A percentile compares a stretch with the other conserved stretches of the same genome.
phyloP scores from a whole-genome alignment of 495 filamentous ascomycete genomes.

The Aspergillus egyptiacus region DNA sequence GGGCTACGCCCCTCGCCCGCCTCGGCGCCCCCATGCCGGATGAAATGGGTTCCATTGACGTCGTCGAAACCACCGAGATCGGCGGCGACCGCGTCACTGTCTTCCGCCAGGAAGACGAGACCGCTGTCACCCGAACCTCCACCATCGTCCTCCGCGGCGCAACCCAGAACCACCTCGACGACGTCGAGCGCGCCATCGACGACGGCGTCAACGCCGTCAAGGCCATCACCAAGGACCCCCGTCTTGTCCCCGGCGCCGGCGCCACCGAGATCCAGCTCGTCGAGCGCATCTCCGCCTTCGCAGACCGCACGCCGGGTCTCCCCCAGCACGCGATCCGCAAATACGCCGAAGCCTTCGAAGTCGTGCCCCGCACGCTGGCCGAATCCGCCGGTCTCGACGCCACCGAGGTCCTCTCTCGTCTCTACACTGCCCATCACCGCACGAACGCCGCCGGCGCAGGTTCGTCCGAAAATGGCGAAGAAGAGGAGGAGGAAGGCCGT shows the following conservation, averaged over 20 bases:
- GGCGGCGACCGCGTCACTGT: slow-evolving; percentile 98
- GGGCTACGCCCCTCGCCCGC: slow-evolving; percentile 89
- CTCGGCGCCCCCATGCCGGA: slow-evolving; percentile 98
- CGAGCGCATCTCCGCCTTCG: slow-evolving; percentile 80
- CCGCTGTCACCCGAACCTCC: slow-evolving; percentile 83
- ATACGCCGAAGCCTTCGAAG: slow-evolving; percentile 96
- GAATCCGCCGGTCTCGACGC: slow-evolving; percentile 94
- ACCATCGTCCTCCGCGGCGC: slow-evolving; percentile 94
- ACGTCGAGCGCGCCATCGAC: slow-evolving; percentile 94
- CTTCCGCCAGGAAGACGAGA: slow-evolving; percentile 92
- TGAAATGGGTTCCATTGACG: slow-evolving; percentile 92
- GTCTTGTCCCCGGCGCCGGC: slow-evolving; percentile 89
- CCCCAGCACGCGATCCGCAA: slow-evolving; percentile 95
- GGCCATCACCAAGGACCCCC: slow-evolving; percentile 88
- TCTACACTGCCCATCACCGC: slow-evolving; percentile 89
- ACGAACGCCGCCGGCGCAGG: slow-evolving; percentile 21
- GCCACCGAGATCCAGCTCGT: slow-evolving; percentile 94
- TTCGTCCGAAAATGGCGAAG: slow-evolving; percentile 24
- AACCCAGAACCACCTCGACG: slow-evolving; percentile 96
- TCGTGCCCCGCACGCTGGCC: slow-evolving; percentile 86
- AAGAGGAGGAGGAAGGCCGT: slow-evolving; percentile 34
- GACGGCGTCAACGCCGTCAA: slow-evolving; percentile 99
- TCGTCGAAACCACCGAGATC: slow-evolving; percentile 97
- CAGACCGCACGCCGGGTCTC: slow-evolving; percentile 85
- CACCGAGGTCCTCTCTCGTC: slow-evolving; percentile 82